Evolutionary conservation across 129 eudicot species (phyloP).

Genomic region (Silybum marianum): DNA sequence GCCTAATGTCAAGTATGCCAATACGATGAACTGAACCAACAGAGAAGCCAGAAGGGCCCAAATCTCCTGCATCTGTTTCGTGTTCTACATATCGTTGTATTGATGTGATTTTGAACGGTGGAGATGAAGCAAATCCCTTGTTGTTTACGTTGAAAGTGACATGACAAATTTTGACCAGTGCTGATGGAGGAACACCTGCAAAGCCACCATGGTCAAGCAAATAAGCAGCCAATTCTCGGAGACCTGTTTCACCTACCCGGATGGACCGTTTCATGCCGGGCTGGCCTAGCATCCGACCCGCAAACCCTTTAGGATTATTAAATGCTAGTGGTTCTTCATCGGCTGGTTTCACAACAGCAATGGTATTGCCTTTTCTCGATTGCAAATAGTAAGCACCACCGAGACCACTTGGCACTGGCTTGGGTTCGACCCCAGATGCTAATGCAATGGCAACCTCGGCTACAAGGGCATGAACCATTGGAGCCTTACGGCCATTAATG

Average conservation of each 20-base stretch:
- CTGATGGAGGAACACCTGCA: constrained; percentile 94
- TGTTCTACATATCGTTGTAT: constrained; percentile 76
- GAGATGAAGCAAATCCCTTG: constrained; percentile 25
- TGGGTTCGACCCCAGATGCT: constrained; percentile 75
- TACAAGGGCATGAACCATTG: constrained; percentile 70
- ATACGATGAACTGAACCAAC: constrained; percentile 75
- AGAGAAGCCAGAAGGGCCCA: constrained; percentile 89
- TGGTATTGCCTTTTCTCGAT: constrained; percentile 50
- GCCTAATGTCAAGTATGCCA: constrained; percentile 78
- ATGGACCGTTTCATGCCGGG: constrained; percentile 92
- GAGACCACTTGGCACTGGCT: constrained; percentile 74
- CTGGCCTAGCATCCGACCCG: constrained; percentile 88
- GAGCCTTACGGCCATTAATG: constrained; percentile 64
- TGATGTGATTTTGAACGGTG: constrained; percentile 74
- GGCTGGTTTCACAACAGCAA: constrained; percentile 87
- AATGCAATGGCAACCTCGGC: constrained; percentile 91
- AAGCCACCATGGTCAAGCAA: constrained; percentile 90
- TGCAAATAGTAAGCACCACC: constrained; percentile 85
- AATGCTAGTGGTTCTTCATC: constrained; percentile 94
- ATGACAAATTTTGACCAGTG: constrained; percentile 71
- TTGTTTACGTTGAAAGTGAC: constrained; percentile 53
- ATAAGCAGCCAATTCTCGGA: constrained; percentile 91
- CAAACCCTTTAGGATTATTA: constrained; percentile 87
- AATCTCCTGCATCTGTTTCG: constrained; percentile 86
- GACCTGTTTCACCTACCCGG: constrained; percentile 83